phyloP scores from a whole-genome alignment of 495 filamentous ascomycete species.

The Immersiella caudata region DNA sequence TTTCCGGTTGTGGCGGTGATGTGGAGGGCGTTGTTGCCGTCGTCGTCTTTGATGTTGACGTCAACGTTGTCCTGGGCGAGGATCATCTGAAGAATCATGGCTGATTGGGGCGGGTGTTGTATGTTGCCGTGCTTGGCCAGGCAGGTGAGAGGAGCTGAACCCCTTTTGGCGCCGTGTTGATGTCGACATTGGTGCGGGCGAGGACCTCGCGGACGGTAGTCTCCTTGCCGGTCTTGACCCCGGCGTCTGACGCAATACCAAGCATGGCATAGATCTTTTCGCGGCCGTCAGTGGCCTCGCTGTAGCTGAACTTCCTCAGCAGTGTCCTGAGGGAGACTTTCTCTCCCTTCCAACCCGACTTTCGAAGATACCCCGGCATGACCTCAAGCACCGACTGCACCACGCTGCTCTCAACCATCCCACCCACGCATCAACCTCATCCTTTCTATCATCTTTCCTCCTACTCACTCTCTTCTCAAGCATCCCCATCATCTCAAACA shows the following conservation, averaged over 20 bases:
- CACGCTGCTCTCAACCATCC: slow-evolving; percentile 7
- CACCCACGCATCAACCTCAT: neutral
- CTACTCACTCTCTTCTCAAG: neutral
- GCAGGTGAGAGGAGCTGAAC: neutral
- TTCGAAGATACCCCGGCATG: slow-evolving; percentile 33
- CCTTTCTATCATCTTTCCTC: neutral
- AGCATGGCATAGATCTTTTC: slow-evolving; percentile 39
- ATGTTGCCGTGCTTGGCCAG: neutral
- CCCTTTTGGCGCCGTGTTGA: neutral
- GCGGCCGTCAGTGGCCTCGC: slow-evolving; percentile 31
- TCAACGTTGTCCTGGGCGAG: neutral
- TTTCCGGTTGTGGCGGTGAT: neutral
- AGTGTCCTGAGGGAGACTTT: slow-evolving; percentile 31
- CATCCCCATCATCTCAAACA: slow-evolving; percentile 4
- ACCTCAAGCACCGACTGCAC: slow-evolving; percentile 38
- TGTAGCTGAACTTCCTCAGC: slow-evolving; percentile 30
- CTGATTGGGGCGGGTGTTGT: neutral
- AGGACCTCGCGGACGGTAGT: neutral
- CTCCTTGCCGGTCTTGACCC: neutral
- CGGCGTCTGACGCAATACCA: slow-evolving; percentile 32
- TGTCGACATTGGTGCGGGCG: neutral
- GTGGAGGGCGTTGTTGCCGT: slow-evolving; percentile 7
- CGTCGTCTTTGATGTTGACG: neutral
- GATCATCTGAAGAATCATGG: neutral
- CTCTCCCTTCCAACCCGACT: slow-evolving; percentile 34